Evolutionary conservation across 495 filamentous ascomycete genomes (phyloP).

Genomic region (Tuber borchii): DNA sequence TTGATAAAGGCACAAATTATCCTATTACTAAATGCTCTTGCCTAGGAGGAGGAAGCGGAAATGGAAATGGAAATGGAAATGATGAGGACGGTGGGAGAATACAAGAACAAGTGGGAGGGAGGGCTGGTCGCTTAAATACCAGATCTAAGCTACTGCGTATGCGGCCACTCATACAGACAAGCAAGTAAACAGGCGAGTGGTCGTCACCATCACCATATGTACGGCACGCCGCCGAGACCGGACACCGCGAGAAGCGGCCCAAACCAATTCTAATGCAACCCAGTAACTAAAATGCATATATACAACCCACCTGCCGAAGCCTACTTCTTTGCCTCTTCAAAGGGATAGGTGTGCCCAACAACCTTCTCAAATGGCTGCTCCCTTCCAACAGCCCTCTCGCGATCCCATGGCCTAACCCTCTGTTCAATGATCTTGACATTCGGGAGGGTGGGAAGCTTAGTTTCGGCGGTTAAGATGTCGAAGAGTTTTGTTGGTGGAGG

Average conservation of each 20-base stretch:
- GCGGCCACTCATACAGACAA: not conserved
- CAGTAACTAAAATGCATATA: not conserved
- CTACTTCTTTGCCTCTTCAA: conserved; percentile 13
- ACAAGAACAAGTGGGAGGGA: not conserved
- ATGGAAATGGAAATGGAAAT: not conserved
- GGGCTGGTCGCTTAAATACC: not conserved
- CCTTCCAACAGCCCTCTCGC: conserved; percentile 69
- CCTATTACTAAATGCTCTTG: not conserved
- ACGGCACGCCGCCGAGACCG: not conserved
- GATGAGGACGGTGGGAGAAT: not conserved
- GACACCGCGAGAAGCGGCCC: not conserved
- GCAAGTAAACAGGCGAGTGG: not conserved
- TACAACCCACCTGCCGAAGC: not conserved
- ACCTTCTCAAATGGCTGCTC: conserved; percentile 77
- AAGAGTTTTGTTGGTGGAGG: conserved; percentile 56
- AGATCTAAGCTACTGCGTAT: not conserved
- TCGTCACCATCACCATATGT: not conserved
- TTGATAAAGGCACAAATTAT: not conserved
- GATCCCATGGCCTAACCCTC: conserved; percentile 59
- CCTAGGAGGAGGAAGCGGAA: not conserved
- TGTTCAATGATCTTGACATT: conserved; percentile 63
- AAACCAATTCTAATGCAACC: not conserved
- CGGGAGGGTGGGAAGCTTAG: conserved; percentile 49
- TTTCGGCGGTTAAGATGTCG: conserved; percentile 43
- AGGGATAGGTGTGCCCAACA: conserved; percentile 50